Evolutionary conservation across 2,329 filamentous ascomycete genomes (phyloP).

Genomic region (Apiospora pterosperma): DNA sequence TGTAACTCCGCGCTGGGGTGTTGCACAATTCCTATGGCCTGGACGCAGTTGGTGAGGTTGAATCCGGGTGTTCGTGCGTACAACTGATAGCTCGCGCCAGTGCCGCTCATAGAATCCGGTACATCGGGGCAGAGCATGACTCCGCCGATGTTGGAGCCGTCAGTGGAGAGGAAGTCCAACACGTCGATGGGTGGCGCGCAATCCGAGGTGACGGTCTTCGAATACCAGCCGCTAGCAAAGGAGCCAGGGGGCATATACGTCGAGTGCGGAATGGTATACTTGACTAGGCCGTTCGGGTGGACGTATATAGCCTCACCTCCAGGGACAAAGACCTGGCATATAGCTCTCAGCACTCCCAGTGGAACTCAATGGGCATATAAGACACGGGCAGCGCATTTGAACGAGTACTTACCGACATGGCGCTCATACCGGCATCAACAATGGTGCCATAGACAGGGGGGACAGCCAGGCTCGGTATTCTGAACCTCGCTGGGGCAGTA

Average conservation of each 20-base stretch:
- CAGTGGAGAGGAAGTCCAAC: conserved; percentile 23
- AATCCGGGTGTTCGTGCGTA: conserved; percentile 24
- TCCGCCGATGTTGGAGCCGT: conserved; percentile 24
- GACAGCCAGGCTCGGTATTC: conserved; percentile 13
- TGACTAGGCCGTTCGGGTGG: conserved; percentile 47
- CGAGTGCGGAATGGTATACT: conserved; percentile 56
- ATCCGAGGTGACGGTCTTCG: conserved; percentile 21
- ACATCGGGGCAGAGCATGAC: conserved; percentile 23
- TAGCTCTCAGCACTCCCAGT: neutral
- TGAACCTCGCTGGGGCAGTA: conserved; percentile 18
- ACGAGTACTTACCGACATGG: conserved; percentile 20
- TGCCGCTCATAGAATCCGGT: conserved; percentile 16
- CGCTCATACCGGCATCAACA: conserved; percentile 17
- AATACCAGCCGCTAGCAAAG: conserved; percentile 44
- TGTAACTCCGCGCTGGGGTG: conserved; percentile 18
- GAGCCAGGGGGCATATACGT: conserved; percentile 47
- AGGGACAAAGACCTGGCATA: conserved; percentile 47
- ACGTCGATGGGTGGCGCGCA: conserved; percentile 19
- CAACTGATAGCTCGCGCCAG: conserved; percentile 21
- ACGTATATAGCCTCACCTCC: conserved; percentile 63
- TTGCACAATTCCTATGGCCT: conserved; percentile 30
- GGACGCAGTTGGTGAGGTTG: conserved; percentile 26
- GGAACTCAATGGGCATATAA: neutral
- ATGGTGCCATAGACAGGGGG: conserved; percentile 20
- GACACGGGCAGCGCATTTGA: neutral